Evolutionary conservation across 2,329 filamentous ascomycete species (phyloP), one percentile per base, ranked within the genome.

Genomic region (Helicocarpus griseus): DNA sequence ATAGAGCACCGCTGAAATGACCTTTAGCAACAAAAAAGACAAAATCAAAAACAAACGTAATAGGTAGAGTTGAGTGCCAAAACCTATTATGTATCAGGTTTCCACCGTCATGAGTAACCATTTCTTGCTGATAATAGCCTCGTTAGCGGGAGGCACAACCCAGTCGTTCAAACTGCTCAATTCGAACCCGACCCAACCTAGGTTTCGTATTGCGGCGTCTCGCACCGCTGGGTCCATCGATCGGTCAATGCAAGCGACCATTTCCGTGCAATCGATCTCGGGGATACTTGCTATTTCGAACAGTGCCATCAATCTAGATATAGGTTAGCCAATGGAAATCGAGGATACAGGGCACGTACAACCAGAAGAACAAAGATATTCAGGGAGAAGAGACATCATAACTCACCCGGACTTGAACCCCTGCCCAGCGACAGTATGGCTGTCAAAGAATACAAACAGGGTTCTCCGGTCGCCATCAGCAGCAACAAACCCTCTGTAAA

Each of bases 31-130:
- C n/a, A 29, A 19, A 44, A 19, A 22, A 29, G 24, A 9, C 29
- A 17, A 22, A 31, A 26, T 11, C 17, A 3, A 44, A 9, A 22
- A 35, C 9, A 35, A 35, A 11, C n/a, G 31, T 35, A 11, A 9
- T 35, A 9, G 31, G 9, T 9, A 14, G n/a, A 35, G n/a, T 35
- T 2, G 9, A 24, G 6, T 11, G 21, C 14, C 38, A 22, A 22
- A 19, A 17, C n/a, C 8, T 6, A 29, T 29, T 31, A 31, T 17
- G 19, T 21, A 47, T 58, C 78, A 95, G 53, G 91, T 74, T 67
- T 95, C 89, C 82, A 95, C 93, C 56, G 83, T 83, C 76, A 95
- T 81, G 66, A 94, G 89, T 53, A 95, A 69, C 90, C 90, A 96
- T 62, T 77, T 77, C 49, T 82, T 73, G 71, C 89, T 95, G 48